Evolutionary conservation across 2,329 filamentous ascomycete species (phyloP).

Genomic region (Teratosphaeria gauchensis): DNA sequence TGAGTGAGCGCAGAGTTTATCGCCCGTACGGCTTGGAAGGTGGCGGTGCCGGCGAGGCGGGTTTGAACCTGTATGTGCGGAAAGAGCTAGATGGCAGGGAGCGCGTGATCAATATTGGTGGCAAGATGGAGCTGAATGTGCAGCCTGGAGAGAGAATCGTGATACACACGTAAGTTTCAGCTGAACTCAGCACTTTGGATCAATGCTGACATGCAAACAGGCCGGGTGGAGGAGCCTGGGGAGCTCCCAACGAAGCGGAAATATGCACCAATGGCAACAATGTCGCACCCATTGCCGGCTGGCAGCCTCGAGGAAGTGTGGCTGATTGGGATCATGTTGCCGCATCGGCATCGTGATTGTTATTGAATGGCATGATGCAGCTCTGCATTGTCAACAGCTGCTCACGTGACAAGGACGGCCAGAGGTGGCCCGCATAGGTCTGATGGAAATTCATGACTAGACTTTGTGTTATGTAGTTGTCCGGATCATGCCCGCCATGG

Average conservation of each 20-base stretch:
- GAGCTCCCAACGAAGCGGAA: not conserved
- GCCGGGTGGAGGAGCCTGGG: slow-evolving; percentile 8
- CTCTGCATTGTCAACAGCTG: not conserved
- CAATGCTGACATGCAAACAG: not conserved
- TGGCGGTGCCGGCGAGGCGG: slow-evolving; percentile 23
- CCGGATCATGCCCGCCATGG: no score
- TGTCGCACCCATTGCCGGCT: not conserved
- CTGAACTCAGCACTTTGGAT: not conserved
- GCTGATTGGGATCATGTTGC: not conserved
- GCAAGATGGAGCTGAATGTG: slow-evolving; percentile 12
- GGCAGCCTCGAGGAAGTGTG: not conserved
- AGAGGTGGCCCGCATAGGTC: no score
- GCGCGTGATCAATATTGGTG: slow-evolving; percentile 14
- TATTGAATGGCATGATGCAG: not conserved
- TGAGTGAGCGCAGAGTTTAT: slow-evolving; percentile 24
- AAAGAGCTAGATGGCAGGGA: slow-evolving; percentile 15
- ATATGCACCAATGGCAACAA: not conserved
- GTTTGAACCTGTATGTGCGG: slow-evolving; percentile 20
- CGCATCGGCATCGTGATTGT: not conserved
- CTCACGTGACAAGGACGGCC: no score
- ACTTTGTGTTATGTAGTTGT: no score
- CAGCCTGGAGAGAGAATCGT: slow-evolving; percentile 14
- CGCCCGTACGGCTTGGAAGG: slow-evolving; percentile 27
- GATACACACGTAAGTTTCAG: slow-evolving; percentile 19
- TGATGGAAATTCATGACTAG: no score